These are phyloP conservation scores for Rhamnella rubrinervis DNA, from an alignment of 331 rosid genomes.

Conservation along the genomic window DNA sequence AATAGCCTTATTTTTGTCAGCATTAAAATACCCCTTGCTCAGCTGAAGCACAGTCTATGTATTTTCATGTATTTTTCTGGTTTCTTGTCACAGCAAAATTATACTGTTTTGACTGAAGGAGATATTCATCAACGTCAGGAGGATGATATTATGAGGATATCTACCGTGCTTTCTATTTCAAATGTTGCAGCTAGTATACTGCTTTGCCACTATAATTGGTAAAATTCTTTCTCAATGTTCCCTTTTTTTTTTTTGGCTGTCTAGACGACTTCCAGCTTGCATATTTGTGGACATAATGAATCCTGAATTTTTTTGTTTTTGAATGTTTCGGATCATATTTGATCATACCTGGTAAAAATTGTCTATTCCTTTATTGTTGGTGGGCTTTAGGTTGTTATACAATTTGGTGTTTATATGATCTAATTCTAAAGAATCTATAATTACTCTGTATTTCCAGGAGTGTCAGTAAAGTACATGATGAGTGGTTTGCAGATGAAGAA, in stretches of 20 bases:
- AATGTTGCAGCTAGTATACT: constrained; percentile 50
- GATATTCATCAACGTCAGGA: constrained; percentile 61
- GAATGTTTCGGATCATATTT: background rate
- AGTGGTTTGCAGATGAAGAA: constrained; percentile 73
- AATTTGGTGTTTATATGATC: background rate
- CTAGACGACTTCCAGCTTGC: background rate
- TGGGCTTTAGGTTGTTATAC: constrained; percentile 6
- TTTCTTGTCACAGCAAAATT: constrained; percentile 48
- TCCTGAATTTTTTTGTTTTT: background rate
- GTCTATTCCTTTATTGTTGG: constrained; percentile 4
- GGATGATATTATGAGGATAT: constrained; percentile 53
- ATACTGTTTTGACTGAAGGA: constrained; percentile 47
- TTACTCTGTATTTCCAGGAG: constrained; percentile 42
- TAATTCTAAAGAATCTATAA: constrained; percentile 13
- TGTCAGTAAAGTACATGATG: constrained; percentile 66
- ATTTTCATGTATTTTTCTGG: background rate
- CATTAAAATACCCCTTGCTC: background rate
- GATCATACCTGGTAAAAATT: background rate
- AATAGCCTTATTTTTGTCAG: background rate
- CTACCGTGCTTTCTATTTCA: constrained; percentile 59
- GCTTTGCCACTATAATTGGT: constrained; percentile 67
- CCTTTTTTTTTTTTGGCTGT: background rate
- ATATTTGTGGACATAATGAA: background rate
- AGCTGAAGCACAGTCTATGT: background rate
- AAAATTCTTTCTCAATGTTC: constrained; percentile 14